These are phyloP conservation scores for Pleurotus ostreatus DNA, from an alignment of 768 basidiomycete species.

Conservation along the genomic window DNA sequence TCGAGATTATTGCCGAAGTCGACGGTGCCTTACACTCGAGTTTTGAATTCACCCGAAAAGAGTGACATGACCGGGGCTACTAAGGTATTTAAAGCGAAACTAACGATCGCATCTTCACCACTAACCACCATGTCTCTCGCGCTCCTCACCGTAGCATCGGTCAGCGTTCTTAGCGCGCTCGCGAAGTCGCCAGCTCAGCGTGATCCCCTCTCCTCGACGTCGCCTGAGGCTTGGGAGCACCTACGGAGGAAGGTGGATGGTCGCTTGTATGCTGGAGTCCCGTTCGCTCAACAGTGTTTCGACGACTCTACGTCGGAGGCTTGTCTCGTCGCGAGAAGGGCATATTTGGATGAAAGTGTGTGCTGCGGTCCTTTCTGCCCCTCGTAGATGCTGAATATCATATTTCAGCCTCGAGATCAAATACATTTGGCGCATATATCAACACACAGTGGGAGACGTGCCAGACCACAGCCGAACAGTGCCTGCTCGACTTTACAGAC, in stretches of 20 bases:
- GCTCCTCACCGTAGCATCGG: background rate
- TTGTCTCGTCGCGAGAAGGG: slow-evolving; percentile 7
- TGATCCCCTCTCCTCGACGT: background rate
- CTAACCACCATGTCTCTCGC: background rate
- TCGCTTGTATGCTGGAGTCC: slow-evolving; percentile 7
- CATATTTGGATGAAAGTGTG: slow-evolving; percentile 8
- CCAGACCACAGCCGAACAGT: slow-evolving; percentile 39
- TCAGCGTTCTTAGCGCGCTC: background rate
- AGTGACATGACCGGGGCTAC: too few relatives aligned
- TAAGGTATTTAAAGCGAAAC: too few relatives aligned
- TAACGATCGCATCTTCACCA: too few relatives aligned
- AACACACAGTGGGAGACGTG: slow-evolving; percentile 55
- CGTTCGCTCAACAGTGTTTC: slow-evolving; percentile 14
- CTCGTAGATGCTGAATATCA: background rate
- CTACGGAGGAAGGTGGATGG: slow-evolving; percentile 5
- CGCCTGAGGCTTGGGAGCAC: background rate
- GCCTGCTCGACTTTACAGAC: slow-evolving; percentile 39
- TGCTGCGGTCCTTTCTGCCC: background rate
- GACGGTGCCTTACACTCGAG: too few relatives aligned
- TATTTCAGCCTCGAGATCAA: slow-evolving; percentile 17
- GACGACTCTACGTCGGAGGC: slow-evolving; percentile 9
- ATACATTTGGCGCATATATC: slow-evolving; percentile 25
- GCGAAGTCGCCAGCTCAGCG: background rate
- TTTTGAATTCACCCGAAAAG: too few relatives aligned
- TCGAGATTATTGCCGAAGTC: too few relatives aligned